phyloP scores from a whole-genome alignment of 768 basidiomycete species.

The Auriscalpium orientale region DNA sequence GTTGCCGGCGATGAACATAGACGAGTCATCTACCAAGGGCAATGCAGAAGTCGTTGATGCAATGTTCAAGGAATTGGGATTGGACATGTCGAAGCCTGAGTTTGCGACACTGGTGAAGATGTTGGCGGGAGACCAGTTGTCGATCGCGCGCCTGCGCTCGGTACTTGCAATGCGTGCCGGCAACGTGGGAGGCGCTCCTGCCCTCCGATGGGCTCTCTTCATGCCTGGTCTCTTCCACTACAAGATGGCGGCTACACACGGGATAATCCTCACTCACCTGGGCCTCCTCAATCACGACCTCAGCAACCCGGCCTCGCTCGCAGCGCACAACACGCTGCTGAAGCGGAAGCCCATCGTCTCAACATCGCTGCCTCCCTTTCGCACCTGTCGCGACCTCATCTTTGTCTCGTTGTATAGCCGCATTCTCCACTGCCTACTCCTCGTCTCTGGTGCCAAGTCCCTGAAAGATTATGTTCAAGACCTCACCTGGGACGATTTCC shows the following conservation, averaged over 20 bases:
- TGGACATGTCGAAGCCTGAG: constrained; percentile 5
- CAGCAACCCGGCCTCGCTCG: constrained; percentile 26
- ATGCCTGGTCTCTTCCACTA: constrained; percentile 31
- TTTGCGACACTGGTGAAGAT: constrained; percentile 8
- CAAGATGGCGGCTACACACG: constrained; percentile 27
- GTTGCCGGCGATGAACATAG: constrained; percentile 27
- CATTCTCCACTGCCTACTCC: constrained; percentile 19
- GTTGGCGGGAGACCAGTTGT: constrained; percentile 30
- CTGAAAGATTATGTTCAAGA: constrained; percentile 4
- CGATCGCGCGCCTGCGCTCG: constrained; percentile 26
- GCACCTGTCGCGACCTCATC: constrained; percentile 23
- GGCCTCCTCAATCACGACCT: constrained; percentile 23
- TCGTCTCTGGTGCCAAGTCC: background rate
- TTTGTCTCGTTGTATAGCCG: constrained; percentile 24
- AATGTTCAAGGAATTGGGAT: constrained; percentile 21
- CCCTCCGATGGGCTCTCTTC: constrained; percentile 20
- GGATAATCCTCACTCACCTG: constrained; percentile 25
- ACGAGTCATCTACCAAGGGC: constrained; percentile 28
- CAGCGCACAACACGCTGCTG: constrained; percentile 29
- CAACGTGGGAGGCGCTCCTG: constrained; percentile 20
- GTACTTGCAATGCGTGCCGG: constrained; percentile 24
- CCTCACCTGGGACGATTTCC: background rate
- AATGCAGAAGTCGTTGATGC: constrained; percentile 27
- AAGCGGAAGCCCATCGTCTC: constrained; percentile 21
- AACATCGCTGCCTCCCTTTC: constrained; percentile 22